A percentile compares a stretch with the other conserved stretches of the same genome.
Conservation (phyloP, 257 asterid species). For the Fraxinus pennsylvanica region DNA sequence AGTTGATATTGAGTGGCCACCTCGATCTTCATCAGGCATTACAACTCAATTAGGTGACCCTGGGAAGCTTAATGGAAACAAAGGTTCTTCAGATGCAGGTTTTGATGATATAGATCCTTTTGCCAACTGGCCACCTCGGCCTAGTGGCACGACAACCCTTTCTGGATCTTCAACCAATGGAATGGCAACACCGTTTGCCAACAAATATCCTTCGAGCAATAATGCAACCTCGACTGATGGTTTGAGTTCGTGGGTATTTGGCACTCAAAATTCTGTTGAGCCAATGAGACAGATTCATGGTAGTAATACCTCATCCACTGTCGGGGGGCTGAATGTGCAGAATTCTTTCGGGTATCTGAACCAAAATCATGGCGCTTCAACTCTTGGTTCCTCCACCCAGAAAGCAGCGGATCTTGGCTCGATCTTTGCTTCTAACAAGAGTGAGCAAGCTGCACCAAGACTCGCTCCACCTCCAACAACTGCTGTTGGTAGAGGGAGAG, state of each 20-base stretch:
- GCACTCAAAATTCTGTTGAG: conserved; percentile 35
- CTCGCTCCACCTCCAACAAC: conserved; percentile 93
- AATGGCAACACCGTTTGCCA: conserved; percentile 33
- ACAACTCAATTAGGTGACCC: conserved; percentile 40
- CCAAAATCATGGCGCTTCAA: conserved; percentile 50
- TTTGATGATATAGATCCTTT: conserved; percentile 81
- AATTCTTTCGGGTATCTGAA: conserved; percentile 63
- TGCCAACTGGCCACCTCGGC: conserved; percentile 91
- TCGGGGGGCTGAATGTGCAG: conserved; percentile 41
- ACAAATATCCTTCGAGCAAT: conserved; percentile 33
- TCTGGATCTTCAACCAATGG: conserved; percentile 55
- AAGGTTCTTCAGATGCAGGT: conserved; percentile 41
- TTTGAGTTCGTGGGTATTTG: conserved; percentile 63
- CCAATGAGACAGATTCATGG: conserved; percentile 59
- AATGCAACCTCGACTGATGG: conserved; percentile 45
- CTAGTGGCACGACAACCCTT: conserved; percentile 48
- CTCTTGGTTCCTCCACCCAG: conserved; percentile 37
- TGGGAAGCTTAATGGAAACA: conserved; percentile 46
- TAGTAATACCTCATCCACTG: conserved; percentile 34
- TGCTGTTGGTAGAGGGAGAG: conserved; percentile 84
- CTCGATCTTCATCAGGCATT: conserved; percentile 49
- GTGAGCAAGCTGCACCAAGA: conserved; percentile 68
- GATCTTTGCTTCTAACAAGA: conserved; percentile 71
- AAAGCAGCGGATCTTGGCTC: conserved; percentile 69
- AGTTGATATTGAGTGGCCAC: conserved; percentile 98